Evolutionary conservation across 352 stramenopile species (phyloP), one percentile per base, ranked within the genome.

Genomic region (Phytophthora colocasiae): DNA sequence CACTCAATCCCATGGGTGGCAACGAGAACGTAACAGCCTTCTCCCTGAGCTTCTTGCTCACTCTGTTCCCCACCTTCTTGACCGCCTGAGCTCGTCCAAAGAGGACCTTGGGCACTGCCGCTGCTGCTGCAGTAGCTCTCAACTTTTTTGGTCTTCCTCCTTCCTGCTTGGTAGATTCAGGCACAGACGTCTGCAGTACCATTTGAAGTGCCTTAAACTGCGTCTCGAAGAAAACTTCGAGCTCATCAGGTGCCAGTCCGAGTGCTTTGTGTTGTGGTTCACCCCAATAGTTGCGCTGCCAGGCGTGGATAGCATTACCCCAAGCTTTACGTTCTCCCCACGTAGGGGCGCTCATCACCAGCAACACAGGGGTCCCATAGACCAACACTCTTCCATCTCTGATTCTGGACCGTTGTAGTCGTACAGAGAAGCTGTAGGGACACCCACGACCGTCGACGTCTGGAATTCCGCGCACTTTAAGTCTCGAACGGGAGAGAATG

Each of bases 221-320:
- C 31, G 87, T 85, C 4, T 85, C 69, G 48, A 95, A 95, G 53
- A 91, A 93, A 26, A 76, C 78, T 14, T 93, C 85, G 22, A 90
- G 68, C 54, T 93, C 83, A 34, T 89, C 73, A 14, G 80, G 70
- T 6, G 59, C 68, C 29, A 89, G 78, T 12, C 81, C 67, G 7
- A 83, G 64, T 34, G 63, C 49, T 15, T 68, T 70, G 69, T 93
- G 83, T 49, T 90, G 77, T 6, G 88, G 88, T 34, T 96, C 88
- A 34, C 84, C 77, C 88, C 88, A 95, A 68, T 95, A 96, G 61
- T 90, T 89, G 26, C 88, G 83, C 62, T 96, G 88, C 88, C 88
- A 96, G 17, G 81, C 83, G 58, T 93, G 82, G 63, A 96, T 94
- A 19, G 83, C 81, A 52, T 95, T 96, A n/a, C 86, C 88, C 88